Conservation (phyloP, 768 basidiomycete genomes). For the Tulasnella sp. region DNA sequence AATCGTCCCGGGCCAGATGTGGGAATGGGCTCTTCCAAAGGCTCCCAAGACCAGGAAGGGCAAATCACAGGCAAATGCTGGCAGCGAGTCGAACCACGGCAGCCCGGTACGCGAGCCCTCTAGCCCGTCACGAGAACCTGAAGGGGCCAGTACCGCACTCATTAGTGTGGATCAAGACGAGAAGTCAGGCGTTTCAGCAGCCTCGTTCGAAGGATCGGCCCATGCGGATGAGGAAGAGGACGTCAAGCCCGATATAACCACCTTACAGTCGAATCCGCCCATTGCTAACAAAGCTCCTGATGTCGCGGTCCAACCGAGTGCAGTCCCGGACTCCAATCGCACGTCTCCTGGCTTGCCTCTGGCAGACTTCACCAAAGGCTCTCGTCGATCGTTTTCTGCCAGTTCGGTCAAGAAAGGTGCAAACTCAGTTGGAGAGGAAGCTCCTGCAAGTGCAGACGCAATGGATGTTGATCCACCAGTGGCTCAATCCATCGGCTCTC, state of each 20-base stretch:
- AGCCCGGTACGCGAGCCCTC: conserved; percentile 8
- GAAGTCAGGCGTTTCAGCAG: neutral
- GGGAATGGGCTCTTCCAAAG: conserved; percentile 74
- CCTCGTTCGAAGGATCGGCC: neutral
- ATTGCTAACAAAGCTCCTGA: neutral
- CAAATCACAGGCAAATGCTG: conserved; percentile 17
- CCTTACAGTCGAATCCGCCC: neutral
- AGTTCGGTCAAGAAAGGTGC: neutral
- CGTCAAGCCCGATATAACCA: conserved; percentile 21
- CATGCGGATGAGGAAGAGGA: conserved; percentile 22
- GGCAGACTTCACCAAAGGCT: conserved; percentile 1
- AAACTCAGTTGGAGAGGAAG: neutral
- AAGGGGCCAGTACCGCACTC: neutral
- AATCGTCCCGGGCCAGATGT: conserved; percentile 75
- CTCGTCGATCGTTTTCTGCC: neutral
- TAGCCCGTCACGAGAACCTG: neutral
- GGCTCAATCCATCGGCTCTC: neutral
- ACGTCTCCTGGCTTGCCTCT: neutral
- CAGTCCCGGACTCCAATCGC: neutral
- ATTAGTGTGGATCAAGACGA: conserved; percentile 16
- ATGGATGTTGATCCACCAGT: conserved; percentile 8
- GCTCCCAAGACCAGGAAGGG: conserved; percentile 46
- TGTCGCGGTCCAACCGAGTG: neutral
- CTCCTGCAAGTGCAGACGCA: conserved; percentile 1
- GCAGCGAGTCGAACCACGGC: neutral